phyloP scores from a whole-genome alignment of 139 green algal species.

The Medakamo hakoo region DNA sequence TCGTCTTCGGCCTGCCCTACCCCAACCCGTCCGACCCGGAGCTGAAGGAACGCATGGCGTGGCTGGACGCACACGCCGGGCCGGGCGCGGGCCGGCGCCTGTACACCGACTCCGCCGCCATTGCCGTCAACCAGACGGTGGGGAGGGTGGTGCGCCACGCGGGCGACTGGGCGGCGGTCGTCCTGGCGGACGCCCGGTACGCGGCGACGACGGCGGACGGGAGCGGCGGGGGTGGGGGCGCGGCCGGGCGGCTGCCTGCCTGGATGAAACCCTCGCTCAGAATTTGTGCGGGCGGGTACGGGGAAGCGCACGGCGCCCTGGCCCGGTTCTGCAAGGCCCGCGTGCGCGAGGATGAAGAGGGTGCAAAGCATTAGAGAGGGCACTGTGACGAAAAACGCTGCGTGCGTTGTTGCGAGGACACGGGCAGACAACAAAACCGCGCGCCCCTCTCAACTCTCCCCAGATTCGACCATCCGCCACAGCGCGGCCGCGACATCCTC shows the following conservation, averaged over 20 bases:
- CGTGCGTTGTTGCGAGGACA: no score
- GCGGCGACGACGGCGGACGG: constrained; percentile 2
- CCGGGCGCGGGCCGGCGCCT: constrained; percentile 38
- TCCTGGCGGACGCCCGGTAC: constrained; percentile 78
- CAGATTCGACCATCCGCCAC: no score
- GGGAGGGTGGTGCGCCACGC: constrained; percentile 67
- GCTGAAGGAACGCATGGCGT: constrained; percentile 70
- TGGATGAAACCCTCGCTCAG: constrained; percentile 51
- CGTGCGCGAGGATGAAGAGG: no score
- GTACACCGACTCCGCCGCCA: constrained; percentile 52
- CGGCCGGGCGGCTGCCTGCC: constrained; percentile 42
- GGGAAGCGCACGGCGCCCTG: constrained; percentile 19
- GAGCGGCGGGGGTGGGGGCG: not conserved
- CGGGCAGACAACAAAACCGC: no score
- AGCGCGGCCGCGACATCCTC: no score
- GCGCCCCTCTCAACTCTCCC: no score
- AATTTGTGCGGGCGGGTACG: constrained; percentile 16
- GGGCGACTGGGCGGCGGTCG: constrained; percentile 74
- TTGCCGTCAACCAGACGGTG: constrained; percentile 90
- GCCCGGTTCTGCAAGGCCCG: constrained; percentile 29
- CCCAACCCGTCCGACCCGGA: constrained; percentile 80
- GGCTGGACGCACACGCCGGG: constrained; percentile 38
- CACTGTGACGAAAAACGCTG: no score
- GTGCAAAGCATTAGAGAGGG: no score
- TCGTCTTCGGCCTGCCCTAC: constrained; percentile 89